Evolutionary conservation across 169 alveolate genomes (phyloP), one percentile per base, ranked within the genome.

Genomic region (Plasmodium ovale): DNA sequence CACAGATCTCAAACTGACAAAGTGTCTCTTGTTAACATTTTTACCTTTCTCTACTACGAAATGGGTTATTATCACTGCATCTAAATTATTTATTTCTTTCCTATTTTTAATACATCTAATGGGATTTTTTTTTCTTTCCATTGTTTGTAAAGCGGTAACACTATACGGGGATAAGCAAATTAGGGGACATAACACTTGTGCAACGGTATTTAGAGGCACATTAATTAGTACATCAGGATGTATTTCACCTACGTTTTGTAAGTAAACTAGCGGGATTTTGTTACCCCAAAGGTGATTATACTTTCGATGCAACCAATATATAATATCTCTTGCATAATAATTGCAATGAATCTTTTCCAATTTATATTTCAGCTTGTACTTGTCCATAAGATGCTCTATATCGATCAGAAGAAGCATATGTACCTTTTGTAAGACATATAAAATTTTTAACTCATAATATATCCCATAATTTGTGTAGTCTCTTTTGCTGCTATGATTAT

Each of bases 401-500:
- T 72, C 72, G 2, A 58, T 0, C 29, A 72, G 58, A 21, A 39
- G 4, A 33, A 49, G 16, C 25, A 72, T 39, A 49, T 54, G 60
- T 47, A 72, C 49, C 23, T 19, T 49, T 56, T 35, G 10, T 16
- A 72, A 5, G 16, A 56, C 87, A n/a, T 72, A 37, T 7, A 72
- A 16, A 21, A 72, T 72, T 65, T 31, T 72, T 39, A 72, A 47
- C 21, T 72, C 87, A 49, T 59, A 72, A 19, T 21, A 72, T 9
- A 72, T 72, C 3, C 87, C 87, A 58, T 56, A 72, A 19, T 16
- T 58, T n/a, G 35, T 21, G 37, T 58, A 72, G 4, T 35, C 47
- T 6, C 33, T 37, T 9, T 72, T 49, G 6, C 58, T n/a, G 1
- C n/a, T 72, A 37, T 47, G 19, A 31, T 16, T 31, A 25, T 39